Evolutionary conservation across 495 filamentous ascomycete species (phyloP), one percentile per base, ranked within the genome.

Genomic region (Talaromyces proteolyticus): DNA sequence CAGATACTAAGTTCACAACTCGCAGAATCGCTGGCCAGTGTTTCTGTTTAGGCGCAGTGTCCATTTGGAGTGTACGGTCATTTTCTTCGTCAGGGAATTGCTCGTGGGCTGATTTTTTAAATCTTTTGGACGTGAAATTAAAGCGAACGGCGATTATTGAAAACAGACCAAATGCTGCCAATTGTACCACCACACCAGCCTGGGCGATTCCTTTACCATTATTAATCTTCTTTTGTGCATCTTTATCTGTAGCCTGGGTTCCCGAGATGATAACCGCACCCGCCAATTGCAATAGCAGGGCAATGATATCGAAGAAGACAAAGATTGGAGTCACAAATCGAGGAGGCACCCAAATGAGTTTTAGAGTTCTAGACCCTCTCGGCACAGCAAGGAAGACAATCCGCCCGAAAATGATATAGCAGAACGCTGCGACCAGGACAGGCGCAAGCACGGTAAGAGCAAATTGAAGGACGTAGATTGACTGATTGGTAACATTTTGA

Each of bases 361-460:
- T 56, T 0, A 63, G 59, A 3, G 73, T 74, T 18, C 67, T 58
- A 23, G 57, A 51, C 21, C 67, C 58, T 6, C 51, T 53, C 0
- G 74, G 73, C 3, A 76, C 68, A 20, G 74, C 62, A 11, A 70
- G 59, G 46, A 71, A 73, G 34, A 80, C 66, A 19, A 79, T 57
- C 6, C 75, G 69, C 0, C 70, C 74, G 43, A 80, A 75, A 18
- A 76, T 54, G 59, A 79, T 73, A 58, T 81, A 82, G 42, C 78
- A 74, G 0, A 75, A 78, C 0, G 76, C 78, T 1, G 78, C 76
- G 57, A 73, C 72, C 22, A 79, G 61, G 5, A 74, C 75, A 3
- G 59, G 60, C 1, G 69, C 64, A 16, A 73, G 58, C 44, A 66
- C 57, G n/a, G 71, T 48, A 19, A 74, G 56, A 7, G 63, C 23